phyloP scores from a whole-genome alignment of 768 basidiomycete genomes.

The Pisolithus sp. region DNA sequence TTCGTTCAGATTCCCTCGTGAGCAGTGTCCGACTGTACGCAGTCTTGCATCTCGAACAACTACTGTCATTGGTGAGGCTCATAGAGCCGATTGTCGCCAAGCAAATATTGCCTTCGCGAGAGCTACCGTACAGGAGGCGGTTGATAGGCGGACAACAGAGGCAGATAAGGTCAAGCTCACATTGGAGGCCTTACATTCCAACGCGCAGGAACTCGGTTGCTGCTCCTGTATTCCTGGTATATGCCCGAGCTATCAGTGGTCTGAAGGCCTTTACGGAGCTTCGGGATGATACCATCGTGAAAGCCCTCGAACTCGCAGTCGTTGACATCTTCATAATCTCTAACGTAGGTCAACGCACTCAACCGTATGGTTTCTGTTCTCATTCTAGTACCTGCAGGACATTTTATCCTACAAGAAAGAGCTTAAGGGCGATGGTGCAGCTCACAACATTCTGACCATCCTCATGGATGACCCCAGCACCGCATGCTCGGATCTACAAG shows the following conservation, averaged over 20 bases:
- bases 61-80: neutral
- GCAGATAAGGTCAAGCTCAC: conserved; percentile 5
- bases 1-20: neutral
- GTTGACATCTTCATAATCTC: conserved; percentile 11
- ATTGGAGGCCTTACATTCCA: conserved; percentile 11
- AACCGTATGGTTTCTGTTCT: neutral
- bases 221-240: conserved; percentile 10
- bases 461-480: conserved; percentile 15
- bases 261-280: conserved; percentile 9
- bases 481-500: conserved; percentile 10
- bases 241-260: conserved; percentile 12
- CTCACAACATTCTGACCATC: conserved; percentile 19
- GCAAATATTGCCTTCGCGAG: conserved; percentile 11
- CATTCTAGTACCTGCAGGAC: conserved; percentile 9
- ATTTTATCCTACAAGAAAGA: conserved; percentile 22
- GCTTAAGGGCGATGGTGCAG: conserved; percentile 14
- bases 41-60: neutral
- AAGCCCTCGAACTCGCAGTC: conserved; percentile 6
- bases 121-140: conserved; percentile 14
- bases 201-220: conserved; percentile 9
- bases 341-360: conserved; percentile 8
- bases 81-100: conserved; percentile 2
- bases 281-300: conserved; percentile 8
- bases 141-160: conserved; percentile 12
- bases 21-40: neutral